phyloP scores from a whole-genome alignment of 495 filamentous ascomycete genomes.

The Penicillium longicatenatum region DNA sequence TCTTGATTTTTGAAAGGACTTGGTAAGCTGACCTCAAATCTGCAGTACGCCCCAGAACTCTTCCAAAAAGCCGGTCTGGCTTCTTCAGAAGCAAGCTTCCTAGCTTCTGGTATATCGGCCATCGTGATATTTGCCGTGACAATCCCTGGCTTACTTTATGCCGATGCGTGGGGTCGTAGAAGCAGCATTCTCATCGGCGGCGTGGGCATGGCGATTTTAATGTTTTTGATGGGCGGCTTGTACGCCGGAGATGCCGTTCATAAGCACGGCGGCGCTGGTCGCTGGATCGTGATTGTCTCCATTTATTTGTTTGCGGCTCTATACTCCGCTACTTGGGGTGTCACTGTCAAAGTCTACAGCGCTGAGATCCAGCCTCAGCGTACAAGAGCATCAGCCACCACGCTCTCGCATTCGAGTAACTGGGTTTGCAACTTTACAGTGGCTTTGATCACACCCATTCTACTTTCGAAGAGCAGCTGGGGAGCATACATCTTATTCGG shows the following conservation, averaged over 20 bases:
- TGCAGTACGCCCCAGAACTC: conserved; percentile 54
- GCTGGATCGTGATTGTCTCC: conserved; percentile 57
- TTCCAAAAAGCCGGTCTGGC: conserved; percentile 57
- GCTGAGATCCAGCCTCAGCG: conserved; percentile 58
- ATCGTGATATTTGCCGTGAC: conserved; percentile 52
- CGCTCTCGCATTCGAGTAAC: conserved; percentile 50
- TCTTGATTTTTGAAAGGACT: background rate
- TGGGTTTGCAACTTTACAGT: conserved; percentile 63
- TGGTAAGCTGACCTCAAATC: background rate
- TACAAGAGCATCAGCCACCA: conserved; percentile 55
- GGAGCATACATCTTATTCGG: conserved; percentile 67
- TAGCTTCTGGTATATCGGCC: conserved; percentile 56
- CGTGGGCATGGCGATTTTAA: conserved; percentile 43
- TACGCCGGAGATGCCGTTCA: conserved; percentile 55
- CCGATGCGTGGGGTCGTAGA: conserved; percentile 64
- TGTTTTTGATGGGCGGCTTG: conserved; percentile 53
- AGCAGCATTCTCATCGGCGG: conserved; percentile 59
- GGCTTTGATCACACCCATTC: conserved; percentile 62
- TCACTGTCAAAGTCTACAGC: conserved; percentile 55
- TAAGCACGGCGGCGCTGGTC: conserved; percentile 40
- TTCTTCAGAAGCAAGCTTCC: conserved; percentile 50
- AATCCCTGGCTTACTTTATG: conserved; percentile 54
- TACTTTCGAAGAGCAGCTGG: conserved; percentile 56
- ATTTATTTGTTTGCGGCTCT: conserved; percentile 50
- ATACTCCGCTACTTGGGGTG: conserved; percentile 53